Base-by-base conservation (phyloP, 768 basidiomycete genomes). In the Gymnopilus dilepis region DNA sequence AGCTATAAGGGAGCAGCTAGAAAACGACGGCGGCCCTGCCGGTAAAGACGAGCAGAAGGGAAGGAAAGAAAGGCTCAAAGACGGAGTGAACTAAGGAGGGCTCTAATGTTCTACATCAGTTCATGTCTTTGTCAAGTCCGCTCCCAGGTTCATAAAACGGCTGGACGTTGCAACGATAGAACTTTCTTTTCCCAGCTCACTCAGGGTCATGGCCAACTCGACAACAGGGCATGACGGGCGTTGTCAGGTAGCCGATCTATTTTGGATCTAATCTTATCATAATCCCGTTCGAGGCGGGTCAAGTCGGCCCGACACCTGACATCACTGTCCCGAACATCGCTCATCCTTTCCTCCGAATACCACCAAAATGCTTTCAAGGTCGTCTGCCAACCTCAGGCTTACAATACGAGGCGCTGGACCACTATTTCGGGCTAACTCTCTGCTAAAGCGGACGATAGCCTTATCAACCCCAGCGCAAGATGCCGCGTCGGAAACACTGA, bases 11-110 rank as follows among this genome's bases (percentile, higher is more conserved):
- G 53, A 62, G 50, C 51, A 50, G 61, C n/a, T 57, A 56, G 48
- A 58, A 53, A 37, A 50, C 47, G 30, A 31, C 47, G 50, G 61
- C 58, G 66, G 65, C 50, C 66, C 67, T 59, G 69, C 67, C 69
- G 60, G 45, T n/a, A 54, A 61, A 61, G 61, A 58, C 45, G 53
- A 58, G 31, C 41, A 59, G 24, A 58, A 66, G 47, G 41, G 64
- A 50, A 57, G 58, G 63, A 37, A 45, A 56, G 58, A 34, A 51
- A 40, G 19, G 52, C 31, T 57, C 48, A 28, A 17, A 24, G 45
- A 48, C 1, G 24, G 38, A 47, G 28, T 33, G 26, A 19, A 38
- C 45, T 19, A 50, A 48, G 19, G 5, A 48, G n/a, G 9, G n/a
- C 31, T 12, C 9, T 37, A 17, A 19, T 24, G 47, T 24, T 31